These are phyloP conservation scores for Fraxinus americana DNA, from an alignment of 257 asterid species.

Conservation along the genomic window DNA sequence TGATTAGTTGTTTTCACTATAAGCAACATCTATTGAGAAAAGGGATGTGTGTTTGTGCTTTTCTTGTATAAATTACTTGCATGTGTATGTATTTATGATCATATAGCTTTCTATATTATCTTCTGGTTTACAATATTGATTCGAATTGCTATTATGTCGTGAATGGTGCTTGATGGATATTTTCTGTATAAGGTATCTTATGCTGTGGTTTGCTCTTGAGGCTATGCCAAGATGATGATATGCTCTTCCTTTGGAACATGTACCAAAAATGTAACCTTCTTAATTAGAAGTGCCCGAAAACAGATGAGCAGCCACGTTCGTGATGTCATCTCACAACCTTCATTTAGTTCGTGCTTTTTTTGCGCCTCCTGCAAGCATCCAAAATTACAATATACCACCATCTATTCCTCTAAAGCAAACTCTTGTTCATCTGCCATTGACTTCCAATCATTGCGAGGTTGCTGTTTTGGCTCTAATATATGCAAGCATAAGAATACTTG, in stretches of 20 bases:
- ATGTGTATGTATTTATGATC: background rate
- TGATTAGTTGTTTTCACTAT: background rate
- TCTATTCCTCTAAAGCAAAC: slow-evolving; percentile 32
- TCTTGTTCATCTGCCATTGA: slow-evolving; percentile 31
- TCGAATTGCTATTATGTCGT: background rate
- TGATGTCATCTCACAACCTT: slow-evolving; percentile 39
- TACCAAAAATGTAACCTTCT: slow-evolving; percentile 42
- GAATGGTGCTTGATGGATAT: slow-evolving; percentile 1
- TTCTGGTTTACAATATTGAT: background rate
- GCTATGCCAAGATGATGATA: slow-evolving; percentile 43
- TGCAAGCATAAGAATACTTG: slow-evolving; percentile 35
- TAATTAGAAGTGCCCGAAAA: slow-evolving; percentile 39
- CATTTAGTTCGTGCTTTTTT: slow-evolving; percentile 35
- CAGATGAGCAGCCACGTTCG: slow-evolving; percentile 46
- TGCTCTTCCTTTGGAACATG: slow-evolving; percentile 47
- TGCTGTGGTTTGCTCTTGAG: slow-evolving; percentile 20
- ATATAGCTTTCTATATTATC: background rate
- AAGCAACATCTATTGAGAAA: background rate
- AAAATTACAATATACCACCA: slow-evolving; percentile 28
- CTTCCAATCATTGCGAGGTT: slow-evolving; percentile 38
- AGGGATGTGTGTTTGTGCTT: background rate
- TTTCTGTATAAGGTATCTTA: slow-evolving; percentile 19
- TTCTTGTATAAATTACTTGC: background rate
- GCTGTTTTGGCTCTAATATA: slow-evolving; percentile 29
- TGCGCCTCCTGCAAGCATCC: slow-evolving; percentile 33